These are phyloP conservation scores for Capsicum rhomboideum DNA, from an alignment of 257 asterid species.

Conservation along the genomic window DNA sequence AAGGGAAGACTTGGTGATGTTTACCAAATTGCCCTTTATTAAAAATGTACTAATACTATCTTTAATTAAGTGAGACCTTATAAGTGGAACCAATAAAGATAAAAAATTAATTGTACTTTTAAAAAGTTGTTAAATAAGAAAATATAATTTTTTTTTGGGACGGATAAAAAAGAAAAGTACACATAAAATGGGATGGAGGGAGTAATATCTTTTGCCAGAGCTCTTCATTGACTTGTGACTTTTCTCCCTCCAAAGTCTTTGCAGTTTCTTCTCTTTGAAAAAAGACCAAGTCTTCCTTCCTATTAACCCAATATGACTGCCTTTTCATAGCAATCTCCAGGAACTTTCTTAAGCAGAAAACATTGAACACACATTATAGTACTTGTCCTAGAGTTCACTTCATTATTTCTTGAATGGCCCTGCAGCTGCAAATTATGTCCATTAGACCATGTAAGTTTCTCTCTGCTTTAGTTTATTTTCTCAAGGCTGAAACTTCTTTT, in stretches of 20 bases:
- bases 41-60: no score
- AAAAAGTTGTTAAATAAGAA: no score
- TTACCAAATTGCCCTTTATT: no score
- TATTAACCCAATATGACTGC: neutral
- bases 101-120: no score
- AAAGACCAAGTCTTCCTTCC: neutral
- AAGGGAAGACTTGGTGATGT: no score
- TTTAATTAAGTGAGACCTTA: no score
- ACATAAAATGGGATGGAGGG: no score
- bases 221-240: neutral
- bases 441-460: neutral
- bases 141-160: no score
- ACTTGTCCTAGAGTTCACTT: neutral
- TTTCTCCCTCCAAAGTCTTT: neutral
- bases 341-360: neutral
- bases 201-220: neutral
- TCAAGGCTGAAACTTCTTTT: neutral
- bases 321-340: neutral
- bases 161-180: no score
- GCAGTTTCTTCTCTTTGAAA: neutral
- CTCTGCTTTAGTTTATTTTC: neutral
- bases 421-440: neutral
- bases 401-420: neutral
- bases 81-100: no score
- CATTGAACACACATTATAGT: neutral